These are phyloP conservation scores for Pyrus communis DNA, from an alignment of 306 rosid species.

Conservation along the genomic window DNA sequence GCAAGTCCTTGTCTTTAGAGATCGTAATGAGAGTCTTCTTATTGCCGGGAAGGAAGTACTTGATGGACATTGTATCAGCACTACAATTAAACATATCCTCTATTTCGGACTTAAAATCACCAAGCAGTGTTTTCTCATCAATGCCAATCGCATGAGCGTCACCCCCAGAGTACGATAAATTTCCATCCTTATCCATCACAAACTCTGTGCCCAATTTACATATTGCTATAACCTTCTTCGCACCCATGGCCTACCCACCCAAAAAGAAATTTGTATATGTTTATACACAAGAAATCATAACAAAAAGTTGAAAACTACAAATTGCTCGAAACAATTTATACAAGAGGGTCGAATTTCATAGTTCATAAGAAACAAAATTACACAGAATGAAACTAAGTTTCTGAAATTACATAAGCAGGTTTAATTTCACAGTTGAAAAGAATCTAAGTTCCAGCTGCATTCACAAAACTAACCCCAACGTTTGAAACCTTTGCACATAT, in stretches of 20 bases:
- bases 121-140: constrained; percentile 53
- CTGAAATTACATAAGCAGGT: background rate
- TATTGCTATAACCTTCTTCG: constrained; percentile 78
- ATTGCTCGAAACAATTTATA: background rate
- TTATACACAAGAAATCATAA: background rate
- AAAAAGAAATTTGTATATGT: background rate
- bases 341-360: background rate
- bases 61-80: constrained; percentile 51
- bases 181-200: constrained; percentile 68
- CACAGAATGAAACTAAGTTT: background rate
- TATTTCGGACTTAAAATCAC: constrained; percentile 71
- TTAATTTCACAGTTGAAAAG: background rate
- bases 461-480: background rate
- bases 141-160: constrained; percentile 87
- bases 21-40: constrained; percentile 82
- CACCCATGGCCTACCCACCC: constrained; percentile 48
- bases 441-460: background rate
- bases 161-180: constrained; percentile 69
- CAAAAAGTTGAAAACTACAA: background rate
- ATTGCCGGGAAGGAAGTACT: constrained; percentile 90
- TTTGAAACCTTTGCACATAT: background rate
- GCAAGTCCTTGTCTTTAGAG: constrained; percentile 91
- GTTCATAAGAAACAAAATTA: background rate
- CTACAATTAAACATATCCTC: constrained; percentile 68
- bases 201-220: constrained; percentile 91